Evolutionary conservation across 306 rosid species (phyloP).

Genomic region (Phaseolus lunatus): DNA sequence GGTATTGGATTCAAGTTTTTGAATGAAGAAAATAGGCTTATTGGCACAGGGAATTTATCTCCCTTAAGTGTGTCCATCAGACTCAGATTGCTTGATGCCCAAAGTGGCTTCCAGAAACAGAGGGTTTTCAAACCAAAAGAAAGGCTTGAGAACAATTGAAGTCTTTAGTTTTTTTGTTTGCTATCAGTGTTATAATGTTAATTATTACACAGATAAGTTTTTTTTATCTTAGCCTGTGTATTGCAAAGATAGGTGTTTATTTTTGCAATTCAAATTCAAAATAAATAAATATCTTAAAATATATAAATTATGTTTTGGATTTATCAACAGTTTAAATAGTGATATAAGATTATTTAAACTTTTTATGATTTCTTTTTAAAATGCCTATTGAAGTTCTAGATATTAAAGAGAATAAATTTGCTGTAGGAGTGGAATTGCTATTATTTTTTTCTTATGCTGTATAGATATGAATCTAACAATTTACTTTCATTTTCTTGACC

Average conservation of each 20-base stretch:
- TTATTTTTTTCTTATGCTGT: conserved; percentile 16
- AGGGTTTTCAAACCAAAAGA: conserved; percentile 9
- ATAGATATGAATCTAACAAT: conserved; percentile 26
- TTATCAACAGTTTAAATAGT: not conserved
- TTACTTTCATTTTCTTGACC: conserved; percentile 13
- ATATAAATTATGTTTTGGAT: not conserved
- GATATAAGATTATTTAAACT: not conserved
- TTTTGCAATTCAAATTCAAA: not conserved
- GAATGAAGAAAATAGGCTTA: not conserved
- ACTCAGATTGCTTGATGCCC: not conserved
- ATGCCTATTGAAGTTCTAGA: not conserved
- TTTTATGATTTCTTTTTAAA: not conserved
- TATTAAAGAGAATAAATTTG: not conserved
- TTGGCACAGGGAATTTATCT: not conserved
- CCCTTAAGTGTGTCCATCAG: not conserved
- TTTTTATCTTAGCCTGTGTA: not conserved
- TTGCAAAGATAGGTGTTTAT: not conserved
- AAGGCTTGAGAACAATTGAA: conserved; percentile 17
- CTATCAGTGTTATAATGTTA: not conserved
- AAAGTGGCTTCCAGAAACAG: not conserved
- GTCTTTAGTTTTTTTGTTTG: not conserved
- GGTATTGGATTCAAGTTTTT: not conserved
- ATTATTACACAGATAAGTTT: not conserved
- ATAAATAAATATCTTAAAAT: not conserved
- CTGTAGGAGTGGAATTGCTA: not conserved